Conservation (phyloP, 192 early-diverging fungal genomes). For the Polychytrium aggregatum region DNA sequence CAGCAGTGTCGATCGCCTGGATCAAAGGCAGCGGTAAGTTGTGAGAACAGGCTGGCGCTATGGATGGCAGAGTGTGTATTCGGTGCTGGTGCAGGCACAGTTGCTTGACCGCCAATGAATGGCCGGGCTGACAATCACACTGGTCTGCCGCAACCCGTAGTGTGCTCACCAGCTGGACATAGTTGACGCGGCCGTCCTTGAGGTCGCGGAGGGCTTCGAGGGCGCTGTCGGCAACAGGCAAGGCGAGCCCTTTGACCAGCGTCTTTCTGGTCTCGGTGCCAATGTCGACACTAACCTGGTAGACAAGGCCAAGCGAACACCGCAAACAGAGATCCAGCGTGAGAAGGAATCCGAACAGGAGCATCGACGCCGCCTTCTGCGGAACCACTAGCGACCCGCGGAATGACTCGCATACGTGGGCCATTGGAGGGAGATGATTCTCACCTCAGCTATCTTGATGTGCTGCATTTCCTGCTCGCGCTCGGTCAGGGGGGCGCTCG, state of each 20-base stretch:
- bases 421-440: not conserved
- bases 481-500: conserved; percentile 72
- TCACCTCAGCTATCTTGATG: conserved; percentile 46
- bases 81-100: too few relatives aligned
- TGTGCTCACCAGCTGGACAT: conserved; percentile 15
- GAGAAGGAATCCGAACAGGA: too few relatives aligned
- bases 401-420: too few relatives aligned
- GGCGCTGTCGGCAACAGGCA: conserved; percentile 51
- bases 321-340: conserved; percentile 1
- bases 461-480: conserved; percentile 70
- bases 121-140: too few relatives aligned
- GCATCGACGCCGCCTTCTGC: too few relatives aligned
- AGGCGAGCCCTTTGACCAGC: conserved; percentile 54
- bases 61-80: too few relatives aligned
- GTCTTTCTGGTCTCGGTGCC: conserved; percentile 46
- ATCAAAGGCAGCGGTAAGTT: too few relatives aligned
- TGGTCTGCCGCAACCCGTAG: too few relatives aligned
- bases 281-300: conserved; percentile 28
- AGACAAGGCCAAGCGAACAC: too few relatives aligned
- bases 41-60: too few relatives aligned
- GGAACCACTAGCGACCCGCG: too few relatives aligned
- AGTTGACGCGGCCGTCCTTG: conserved; percentile 36
- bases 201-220: conserved; percentile 46
- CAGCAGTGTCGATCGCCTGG: conserved; percentile 11
- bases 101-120: too few relatives aligned